Base-by-base conservation (phyloP, 1,284 basidiomycete species). In the Malassezia japonica region DNA sequence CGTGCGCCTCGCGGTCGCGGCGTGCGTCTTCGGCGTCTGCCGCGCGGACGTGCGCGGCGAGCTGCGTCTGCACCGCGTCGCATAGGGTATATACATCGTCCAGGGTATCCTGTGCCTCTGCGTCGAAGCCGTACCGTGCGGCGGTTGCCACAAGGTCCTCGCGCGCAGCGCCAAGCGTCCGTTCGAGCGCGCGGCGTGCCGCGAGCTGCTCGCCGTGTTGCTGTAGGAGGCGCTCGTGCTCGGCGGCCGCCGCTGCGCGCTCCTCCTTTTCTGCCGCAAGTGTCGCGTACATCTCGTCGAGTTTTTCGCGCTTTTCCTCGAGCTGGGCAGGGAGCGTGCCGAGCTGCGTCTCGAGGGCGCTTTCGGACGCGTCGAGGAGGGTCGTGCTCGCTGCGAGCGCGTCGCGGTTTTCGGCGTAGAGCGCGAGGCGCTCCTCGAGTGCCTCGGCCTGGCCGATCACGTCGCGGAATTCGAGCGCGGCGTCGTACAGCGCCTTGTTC, bases 401-500 rank as follows among this genome's bases (percentile, higher is more conserved):
- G 27, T 82, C 76, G 49, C 81, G 79, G 32, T 84, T 81, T 38
- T 83, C 80, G 47, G 56, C 79, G 76, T 63, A 84, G 75, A 70
- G 85, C 78, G 54, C 76, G 67, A 83, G 85, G 64, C 80, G 79
- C 53, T 82, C 78, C 50, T 84, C 78, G 42, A 90, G 74, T 40
- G 78, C 79, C 53, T 86, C 82, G 16, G 85, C 81, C 55, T 82
- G 81, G 44, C 83, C 76, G 65, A 88, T 88, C 40, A 86, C 80
- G 69, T 89, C 83, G 32, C 85, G 81, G 72, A 95, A 95, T 62
- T 84, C 84, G 15, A 82, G 82, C 1, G 87, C 84, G 40, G 83
- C 80, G 48, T 91, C 84, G 65, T 87, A 84, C 70, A 91, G 87
- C 40, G 82, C 80, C 53, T 82, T 78, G 72, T 98, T 98, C 32